A percentile compares a stretch with the other conserved stretches of the same genome.
These are phyloP conservation scores for Trichoderma virens DNA, from an alignment of 495 filamentous ascomycete genomes.

Conservation along the genomic window DNA sequence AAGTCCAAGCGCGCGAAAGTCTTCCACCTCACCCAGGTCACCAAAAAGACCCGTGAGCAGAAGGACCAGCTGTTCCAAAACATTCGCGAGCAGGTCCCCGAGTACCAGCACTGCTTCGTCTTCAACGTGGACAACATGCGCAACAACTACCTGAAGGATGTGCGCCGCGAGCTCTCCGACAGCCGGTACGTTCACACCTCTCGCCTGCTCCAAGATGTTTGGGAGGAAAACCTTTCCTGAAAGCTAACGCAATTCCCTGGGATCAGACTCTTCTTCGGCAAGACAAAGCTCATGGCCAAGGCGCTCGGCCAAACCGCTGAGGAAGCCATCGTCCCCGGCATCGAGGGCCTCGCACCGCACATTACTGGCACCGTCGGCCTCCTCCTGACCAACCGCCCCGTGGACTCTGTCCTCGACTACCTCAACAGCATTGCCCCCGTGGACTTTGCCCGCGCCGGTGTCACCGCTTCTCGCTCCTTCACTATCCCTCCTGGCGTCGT, in stretches of 20 bases:
- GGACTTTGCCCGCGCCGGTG: slow-evolving; percentile 88
- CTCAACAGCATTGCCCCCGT: slow-evolving; percentile 58
- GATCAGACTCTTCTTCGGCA: slow-evolving; percentile 86
- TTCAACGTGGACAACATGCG: slow-evolving; percentile 97
- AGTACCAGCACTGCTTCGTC: slow-evolving; percentile 86
- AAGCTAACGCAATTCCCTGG: slow-evolving; percentile 4
- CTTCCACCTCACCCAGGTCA: slow-evolving; percentile 79
- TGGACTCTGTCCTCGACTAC: slow-evolving; percentile 54
- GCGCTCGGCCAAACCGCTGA: slow-evolving; percentile 71
- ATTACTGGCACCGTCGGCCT: slow-evolving; percentile 80
- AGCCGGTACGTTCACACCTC: slow-evolving; percentile 54
- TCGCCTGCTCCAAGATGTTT: slow-evolving; percentile 2
- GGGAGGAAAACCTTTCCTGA: no score
- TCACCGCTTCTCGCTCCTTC: slow-evolving; percentile 62
- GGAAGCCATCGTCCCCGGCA: slow-evolving; percentile 65
- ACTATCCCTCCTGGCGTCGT: slow-evolving; percentile 70
- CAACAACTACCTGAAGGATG: slow-evolving; percentile 91
- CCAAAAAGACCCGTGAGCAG: slow-evolving; percentile 84
- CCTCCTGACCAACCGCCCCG: slow-evolving; percentile 73
- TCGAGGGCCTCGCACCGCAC: slow-evolving; percentile 60
- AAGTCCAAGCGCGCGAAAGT: slow-evolving; percentile 89
- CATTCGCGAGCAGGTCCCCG: slow-evolving; percentile 75
- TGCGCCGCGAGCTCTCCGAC: slow-evolving; percentile 74
- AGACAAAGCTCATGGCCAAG: slow-evolving; percentile 96
- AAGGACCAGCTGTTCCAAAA: slow-evolving; percentile 81